Evolutionary conservation across 1,284 basidiomycete genomes (phyloP).

Genomic region (Pholiota adiposa): DNA sequence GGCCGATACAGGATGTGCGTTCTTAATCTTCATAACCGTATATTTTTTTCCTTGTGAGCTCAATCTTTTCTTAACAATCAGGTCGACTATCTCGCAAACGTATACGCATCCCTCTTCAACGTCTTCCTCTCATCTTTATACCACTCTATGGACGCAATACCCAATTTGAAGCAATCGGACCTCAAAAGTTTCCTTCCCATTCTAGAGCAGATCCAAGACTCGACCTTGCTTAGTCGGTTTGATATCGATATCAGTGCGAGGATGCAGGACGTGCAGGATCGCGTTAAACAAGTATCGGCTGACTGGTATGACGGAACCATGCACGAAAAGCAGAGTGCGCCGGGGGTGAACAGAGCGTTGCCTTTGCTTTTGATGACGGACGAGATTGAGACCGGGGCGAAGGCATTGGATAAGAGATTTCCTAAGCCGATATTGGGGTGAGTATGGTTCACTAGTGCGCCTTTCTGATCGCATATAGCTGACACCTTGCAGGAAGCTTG

Average conservation of each 20-base stretch:
- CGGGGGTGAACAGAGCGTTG: conserved; percentile 78
- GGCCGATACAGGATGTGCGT: conserved; percentile 84
- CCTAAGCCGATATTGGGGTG: conserved; percentile 82
- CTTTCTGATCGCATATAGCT: background rate
- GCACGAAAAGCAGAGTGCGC: conserved; percentile 65
- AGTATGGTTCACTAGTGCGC: conserved; percentile 27
- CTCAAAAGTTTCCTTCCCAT: conserved; percentile 68
- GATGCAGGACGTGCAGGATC: conserved; percentile 71
- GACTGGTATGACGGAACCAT: conserved; percentile 75
- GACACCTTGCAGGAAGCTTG: conserved; percentile 58
- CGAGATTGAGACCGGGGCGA: conserved; percentile 88
- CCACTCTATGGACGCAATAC: conserved; percentile 78
- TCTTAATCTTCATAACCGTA: background rate
- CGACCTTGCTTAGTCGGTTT: conserved; percentile 67
- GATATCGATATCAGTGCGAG: conserved; percentile 69
- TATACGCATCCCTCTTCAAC: conserved; percentile 82
- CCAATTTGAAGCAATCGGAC: conserved; percentile 71
- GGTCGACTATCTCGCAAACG: conserved; percentile 67
- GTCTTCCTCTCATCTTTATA: conserved; percentile 87
- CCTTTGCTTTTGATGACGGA: conserved; percentile 84
- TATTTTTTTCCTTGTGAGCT: background rate
- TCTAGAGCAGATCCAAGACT: conserved; percentile 74
- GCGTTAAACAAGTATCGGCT: conserved; percentile 70
- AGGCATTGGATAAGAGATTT: conserved; percentile 85
- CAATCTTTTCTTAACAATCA: conserved; percentile 28